Percentiles rank a stretch among this genome's conserved stretches.
Conservation (phyloP, 441 rosid genomes). For the Melianthus villosus region DNA sequence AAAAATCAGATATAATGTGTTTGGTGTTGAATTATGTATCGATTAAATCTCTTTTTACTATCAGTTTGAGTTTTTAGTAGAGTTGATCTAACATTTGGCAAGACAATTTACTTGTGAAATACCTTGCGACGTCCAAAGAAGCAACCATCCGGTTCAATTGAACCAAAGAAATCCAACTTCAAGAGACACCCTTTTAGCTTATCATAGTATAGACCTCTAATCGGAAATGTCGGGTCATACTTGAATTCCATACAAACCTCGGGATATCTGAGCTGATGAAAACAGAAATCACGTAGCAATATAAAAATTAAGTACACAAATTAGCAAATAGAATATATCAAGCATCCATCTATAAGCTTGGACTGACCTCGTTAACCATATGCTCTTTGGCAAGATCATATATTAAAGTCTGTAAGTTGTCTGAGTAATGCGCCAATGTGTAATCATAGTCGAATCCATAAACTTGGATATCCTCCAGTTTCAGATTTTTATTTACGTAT, state of each 20-base stretch:
- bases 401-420: constrained; percentile 65
- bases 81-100: too few relatives aligned
- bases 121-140: constrained; percentile 85
- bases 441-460: constrained; percentile 94
- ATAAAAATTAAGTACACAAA: not conserved
- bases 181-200: constrained; percentile 69
- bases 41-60: too few relatives aligned
- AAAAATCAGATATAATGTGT: too few relatives aligned
- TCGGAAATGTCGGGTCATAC: constrained; percentile 77
- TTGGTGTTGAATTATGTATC: too few relatives aligned
- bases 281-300: not conserved
- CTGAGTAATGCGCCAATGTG: constrained; percentile 75
- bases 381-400: constrained; percentile 83
- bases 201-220: constrained; percentile 78
- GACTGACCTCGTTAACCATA: constrained; percentile 79
- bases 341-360: not conserved
- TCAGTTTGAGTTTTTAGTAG: too few relatives aligned
- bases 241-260: constrained; percentile 48
- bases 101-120: too few relatives aligned
- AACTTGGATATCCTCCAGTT: constrained; percentile 66
- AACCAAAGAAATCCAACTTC: constrained; percentile 95
- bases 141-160: constrained; percentile 90
- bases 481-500: constrained; percentile 73
- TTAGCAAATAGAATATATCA: not conserved
- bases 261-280: constrained; percentile 66